phyloP scores from a whole-genome alignment of 768 basidiomycete genomes.

The Russula compacta region DNA sequence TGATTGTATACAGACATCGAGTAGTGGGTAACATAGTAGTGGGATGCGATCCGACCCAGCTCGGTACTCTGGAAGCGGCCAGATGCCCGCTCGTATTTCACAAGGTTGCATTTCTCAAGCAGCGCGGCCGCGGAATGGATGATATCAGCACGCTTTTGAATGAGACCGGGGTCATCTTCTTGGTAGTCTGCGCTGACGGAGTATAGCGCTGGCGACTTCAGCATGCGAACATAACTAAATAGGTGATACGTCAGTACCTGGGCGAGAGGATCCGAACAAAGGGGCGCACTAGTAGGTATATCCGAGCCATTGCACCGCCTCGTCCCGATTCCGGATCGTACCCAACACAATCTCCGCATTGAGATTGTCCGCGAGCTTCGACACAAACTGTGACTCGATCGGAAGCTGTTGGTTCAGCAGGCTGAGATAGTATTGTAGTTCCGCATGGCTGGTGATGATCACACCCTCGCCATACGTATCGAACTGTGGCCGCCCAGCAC shows the following conservation, averaged over 20 bases:
- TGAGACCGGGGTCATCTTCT: conserved; percentile 69
- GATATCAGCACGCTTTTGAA: conserved; percentile 94
- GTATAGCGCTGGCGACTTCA: conserved; percentile 81
- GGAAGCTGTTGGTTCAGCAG: conserved; percentile 96
- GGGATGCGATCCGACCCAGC: conserved; percentile 86
- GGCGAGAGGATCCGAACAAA: neutral
- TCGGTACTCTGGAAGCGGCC: conserved; percentile 92
- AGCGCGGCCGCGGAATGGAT: conserved; percentile 87
- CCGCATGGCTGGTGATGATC: conserved; percentile 96
- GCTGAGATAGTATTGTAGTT: conserved; percentile 93
- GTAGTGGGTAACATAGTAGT: conserved; percentile 91
- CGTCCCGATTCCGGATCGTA: conserved; percentile 88
- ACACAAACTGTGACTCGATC: conserved; percentile 92
- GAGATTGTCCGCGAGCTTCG: conserved; percentile 86
- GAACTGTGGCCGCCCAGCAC: conserved; percentile 94
- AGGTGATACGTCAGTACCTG: conserved; percentile 18
- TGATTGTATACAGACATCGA: conserved; percentile 98
- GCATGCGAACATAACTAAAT: conserved; percentile 85
- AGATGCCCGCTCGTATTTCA: conserved; percentile 86
- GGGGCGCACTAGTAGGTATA: conserved; percentile 66
- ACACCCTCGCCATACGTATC: conserved; percentile 97
- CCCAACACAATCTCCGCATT: conserved; percentile 97
- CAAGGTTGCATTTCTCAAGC: conserved; percentile 86
- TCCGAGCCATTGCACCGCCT: conserved; percentile 95
- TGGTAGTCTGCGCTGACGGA: conserved; percentile 84